These are phyloP conservation scores for Skeletonema tropicum DNA, from an alignment of 108 stramenopile genomes.

Conservation along the genomic window DNA sequence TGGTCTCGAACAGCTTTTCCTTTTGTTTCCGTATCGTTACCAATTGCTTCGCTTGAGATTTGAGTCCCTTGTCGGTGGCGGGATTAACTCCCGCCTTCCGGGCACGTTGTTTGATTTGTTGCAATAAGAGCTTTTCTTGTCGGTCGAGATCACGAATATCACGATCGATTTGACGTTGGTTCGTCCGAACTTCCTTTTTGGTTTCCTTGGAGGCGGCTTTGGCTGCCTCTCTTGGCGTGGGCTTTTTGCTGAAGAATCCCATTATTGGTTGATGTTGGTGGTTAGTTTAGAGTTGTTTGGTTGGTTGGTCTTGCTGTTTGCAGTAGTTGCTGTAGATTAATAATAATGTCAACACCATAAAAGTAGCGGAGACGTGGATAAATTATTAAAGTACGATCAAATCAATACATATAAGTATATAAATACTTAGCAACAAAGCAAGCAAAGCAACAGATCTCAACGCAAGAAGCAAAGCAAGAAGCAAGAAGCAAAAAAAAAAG, in stretches of 20 bases:
- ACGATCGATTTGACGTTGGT: constrained; percentile 83
- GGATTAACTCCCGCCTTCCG: constrained; percentile 45
- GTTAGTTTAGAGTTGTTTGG: too few relatives aligned
- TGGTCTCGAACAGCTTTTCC: constrained; percentile 64
- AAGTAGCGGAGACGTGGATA: too few relatives aligned
- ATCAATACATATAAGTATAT: too few relatives aligned
- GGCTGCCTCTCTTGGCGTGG: constrained; percentile 72
- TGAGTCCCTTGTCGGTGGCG: constrained; percentile 63
- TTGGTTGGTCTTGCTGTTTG: too few relatives aligned
- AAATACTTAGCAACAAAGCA: too few relatives aligned
- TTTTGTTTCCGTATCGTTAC: constrained; percentile 74
- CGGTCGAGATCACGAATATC: constrained; percentile 84
- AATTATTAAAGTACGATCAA: too few relatives aligned
- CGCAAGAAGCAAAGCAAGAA: too few relatives aligned
- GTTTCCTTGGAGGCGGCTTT: constrained; percentile 77
- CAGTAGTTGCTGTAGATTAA: too few relatives aligned
- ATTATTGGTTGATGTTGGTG: constrained; percentile 1
- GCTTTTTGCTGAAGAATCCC: constrained; percentile 55
- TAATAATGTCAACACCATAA: too few relatives aligned
- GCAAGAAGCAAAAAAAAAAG: too few relatives aligned
- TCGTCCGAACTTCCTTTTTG: constrained; percentile 60
- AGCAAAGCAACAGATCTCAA: too few relatives aligned
- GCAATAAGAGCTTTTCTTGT: constrained; percentile 69
- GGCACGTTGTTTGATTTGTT: constrained; percentile 80
- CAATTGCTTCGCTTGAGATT: constrained; percentile 73